Evolutionary conservation across 202 grass and related monocot species (phyloP).

Genomic region (Zoysia matrella): DNA sequence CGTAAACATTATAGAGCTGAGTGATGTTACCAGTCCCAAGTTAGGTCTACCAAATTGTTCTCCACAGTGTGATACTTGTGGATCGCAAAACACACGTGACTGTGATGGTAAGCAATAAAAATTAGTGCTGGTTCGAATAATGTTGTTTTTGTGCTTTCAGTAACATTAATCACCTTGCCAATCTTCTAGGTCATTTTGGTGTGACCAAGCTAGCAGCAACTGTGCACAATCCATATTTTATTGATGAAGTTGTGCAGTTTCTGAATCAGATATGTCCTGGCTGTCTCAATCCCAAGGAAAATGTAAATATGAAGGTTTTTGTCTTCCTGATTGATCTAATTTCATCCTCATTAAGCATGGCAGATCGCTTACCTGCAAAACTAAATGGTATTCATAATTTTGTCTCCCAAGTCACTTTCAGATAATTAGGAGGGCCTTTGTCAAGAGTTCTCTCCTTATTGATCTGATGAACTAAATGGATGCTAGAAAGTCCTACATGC

Average conservation of each 20-base stretch:
- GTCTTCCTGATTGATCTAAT: slow-evolving; percentile 21
- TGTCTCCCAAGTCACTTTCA: not conserved
- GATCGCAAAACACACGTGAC: slow-evolving; percentile 58
- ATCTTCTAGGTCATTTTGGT: slow-evolving; percentile 81
- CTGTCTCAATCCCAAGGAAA: slow-evolving; percentile 63
- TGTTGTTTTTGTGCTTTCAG: slow-evolving; percentile 26
- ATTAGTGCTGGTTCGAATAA: slow-evolving; percentile 5
- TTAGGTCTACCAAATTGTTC: slow-evolving; percentile 75
- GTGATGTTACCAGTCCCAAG: slow-evolving; percentile 77
- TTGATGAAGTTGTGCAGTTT: slow-evolving; percentile 74
- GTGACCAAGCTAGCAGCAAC: slow-evolving; percentile 70
- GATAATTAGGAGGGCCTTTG: slow-evolving; percentile 11
- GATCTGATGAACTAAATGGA: not conserved
- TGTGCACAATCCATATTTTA: slow-evolving; percentile 78
- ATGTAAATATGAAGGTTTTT: slow-evolving; percentile 59
- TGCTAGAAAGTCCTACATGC: slow-evolving; percentile 7
- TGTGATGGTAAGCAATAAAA: slow-evolving; percentile 69
- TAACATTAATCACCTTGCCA: slow-evolving; percentile 36
- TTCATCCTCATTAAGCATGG: slow-evolving; percentile 35
- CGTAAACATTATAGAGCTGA: slow-evolving; percentile 54
- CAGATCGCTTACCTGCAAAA: slow-evolving; percentile 20
- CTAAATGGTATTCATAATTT: not conserved
- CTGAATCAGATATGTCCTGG: slow-evolving; percentile 92
- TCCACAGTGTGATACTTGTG: slow-evolving; percentile 73
- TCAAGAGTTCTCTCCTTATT: slow-evolving; percentile 18